Percentiles rank a stretch among this genome's conserved stretches.
phyloP scores from a whole-genome alignment of 805 yeast genomes.

The Suhomyces pyralidae region DNA sequence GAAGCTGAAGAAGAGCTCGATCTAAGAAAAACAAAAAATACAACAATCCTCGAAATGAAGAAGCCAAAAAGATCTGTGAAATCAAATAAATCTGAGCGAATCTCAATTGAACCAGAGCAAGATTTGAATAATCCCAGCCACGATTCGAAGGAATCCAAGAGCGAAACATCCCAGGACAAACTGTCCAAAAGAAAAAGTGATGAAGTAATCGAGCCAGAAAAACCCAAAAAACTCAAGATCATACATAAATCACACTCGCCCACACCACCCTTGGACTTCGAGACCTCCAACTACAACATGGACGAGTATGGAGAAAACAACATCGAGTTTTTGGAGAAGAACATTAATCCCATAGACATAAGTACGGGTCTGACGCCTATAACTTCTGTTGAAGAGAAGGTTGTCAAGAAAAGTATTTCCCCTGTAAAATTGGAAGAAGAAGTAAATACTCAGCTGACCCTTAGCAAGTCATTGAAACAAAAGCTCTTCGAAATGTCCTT shows the following conservation, averaged over 20 bases:
- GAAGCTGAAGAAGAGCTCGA: conserved; percentile 3
- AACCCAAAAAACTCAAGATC: conserved; percentile 1
- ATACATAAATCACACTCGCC: conserved; percentile 1
- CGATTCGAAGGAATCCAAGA: background rate
- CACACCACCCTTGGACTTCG: conserved; percentile 3
- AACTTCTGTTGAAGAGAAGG: background rate
- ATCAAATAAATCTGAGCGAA: background rate
- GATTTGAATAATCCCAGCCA: background rate
- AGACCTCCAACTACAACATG: conserved; percentile 12
- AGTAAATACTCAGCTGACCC: background rate
- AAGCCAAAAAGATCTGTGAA: background rate
- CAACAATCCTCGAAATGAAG: background rate
- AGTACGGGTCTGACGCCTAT: background rate
- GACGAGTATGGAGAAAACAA: conserved; percentile 37
- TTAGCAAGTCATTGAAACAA: background rate
- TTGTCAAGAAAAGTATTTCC: background rate
- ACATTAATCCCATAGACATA: background rate
- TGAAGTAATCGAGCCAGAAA: background rate
- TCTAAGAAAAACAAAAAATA: conserved; percentile 4
- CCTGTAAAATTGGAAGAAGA: conserved; percentile 10
- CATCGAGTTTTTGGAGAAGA: conserved; percentile 23
- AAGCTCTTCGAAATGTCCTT: conserved; percentile 12
- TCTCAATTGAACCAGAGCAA: too few species aligned
- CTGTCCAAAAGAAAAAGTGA: background rate
- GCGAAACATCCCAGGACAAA: background rate